Evolutionary conservation across 2,329 filamentous ascomycete species (phyloP).

Genomic region (Triangularia setosa): DNA sequence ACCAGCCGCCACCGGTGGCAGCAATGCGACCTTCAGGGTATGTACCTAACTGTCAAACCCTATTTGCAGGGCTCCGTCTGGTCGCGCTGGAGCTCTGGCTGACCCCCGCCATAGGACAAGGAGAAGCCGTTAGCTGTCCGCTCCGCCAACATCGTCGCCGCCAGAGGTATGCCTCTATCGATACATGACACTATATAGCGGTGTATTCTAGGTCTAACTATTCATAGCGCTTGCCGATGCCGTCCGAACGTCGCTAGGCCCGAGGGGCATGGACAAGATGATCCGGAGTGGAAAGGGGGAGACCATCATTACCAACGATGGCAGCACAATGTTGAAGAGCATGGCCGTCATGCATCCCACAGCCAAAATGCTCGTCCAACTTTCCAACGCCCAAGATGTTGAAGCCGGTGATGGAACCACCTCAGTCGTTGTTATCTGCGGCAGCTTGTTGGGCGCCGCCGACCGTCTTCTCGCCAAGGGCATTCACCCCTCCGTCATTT

Average conservation of each 20-base stretch:
- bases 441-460: conserved; percentile 87
- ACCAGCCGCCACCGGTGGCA: conserved; percentile 39
- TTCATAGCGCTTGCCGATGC: conserved; percentile 86
- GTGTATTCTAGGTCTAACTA: not conserved
- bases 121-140: conserved; percentile 98
- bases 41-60: conserved; percentile 24
- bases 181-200: not conserved
- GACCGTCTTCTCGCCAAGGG: conserved; percentile 87
- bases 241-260: conserved; percentile 92
- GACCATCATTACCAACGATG: conserved; percentile 99
- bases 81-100: conserved; percentile 33
- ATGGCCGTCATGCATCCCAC: conserved; percentile 99
- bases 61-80: not conserved
- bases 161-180: conserved; percentile 63
- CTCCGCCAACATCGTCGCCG: conserved; percentile 93
- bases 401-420: conserved; percentile 98
- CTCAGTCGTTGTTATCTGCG: conserved; percentile 95
- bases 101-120: conserved; percentile 59
- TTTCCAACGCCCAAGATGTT: conserved; percentile 95
- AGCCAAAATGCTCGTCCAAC: conserved; percentile 97
- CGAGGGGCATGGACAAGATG: conserved; percentile 99
- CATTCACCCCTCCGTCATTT: conserved; percentile 96
- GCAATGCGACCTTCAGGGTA: conserved; percentile 57
- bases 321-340: conserved; percentile 97
- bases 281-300: conserved; percentile 95